phyloP scores from a whole-genome alignment of 208 protist species.

The Wallacemonas sp. region DNA sequence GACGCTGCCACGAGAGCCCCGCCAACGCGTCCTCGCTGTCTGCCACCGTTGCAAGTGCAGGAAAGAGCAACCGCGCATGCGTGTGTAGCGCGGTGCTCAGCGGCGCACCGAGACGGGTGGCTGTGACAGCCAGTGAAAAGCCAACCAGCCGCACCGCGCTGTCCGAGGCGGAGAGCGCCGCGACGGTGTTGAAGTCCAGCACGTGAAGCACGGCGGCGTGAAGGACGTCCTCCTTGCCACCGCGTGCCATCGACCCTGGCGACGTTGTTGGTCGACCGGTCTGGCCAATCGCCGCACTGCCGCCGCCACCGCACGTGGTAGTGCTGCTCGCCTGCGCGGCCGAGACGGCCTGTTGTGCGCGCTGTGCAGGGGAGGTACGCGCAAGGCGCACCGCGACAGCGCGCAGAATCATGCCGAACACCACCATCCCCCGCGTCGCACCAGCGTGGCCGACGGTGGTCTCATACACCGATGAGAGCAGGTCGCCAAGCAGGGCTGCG shows the following conservation, averaged over 20 bases:
- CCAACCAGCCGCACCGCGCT: conserved; percentile 34
- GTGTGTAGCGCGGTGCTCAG: conserved; percentile 14
- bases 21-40: background rate
- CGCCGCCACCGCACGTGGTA: background rate
- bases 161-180: conserved; percentile 28
- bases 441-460: conserved; percentile 2
- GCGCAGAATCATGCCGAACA: conserved; percentile 26
- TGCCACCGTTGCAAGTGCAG: background rate
- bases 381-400: conserved; percentile 18
- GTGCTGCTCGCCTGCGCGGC: background rate
- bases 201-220: conserved; percentile 9
- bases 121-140: conserved; percentile 21
- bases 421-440: background rate
- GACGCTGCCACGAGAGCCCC: background rate
- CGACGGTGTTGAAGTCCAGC: conserved; percentile 20
- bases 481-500: conserved; percentile 13
- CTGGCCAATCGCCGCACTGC: background rate
- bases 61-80: conserved; percentile 31
- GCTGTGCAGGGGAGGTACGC: background rate
- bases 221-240: conserved; percentile 6
- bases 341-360: background rate
- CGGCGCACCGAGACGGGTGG: conserved; percentile 6
- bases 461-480: conserved; percentile 29
- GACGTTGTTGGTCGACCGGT: no score
- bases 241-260: background rate